Percentiles rank a stretch among this genome's conserved stretches.
phyloP scores from a whole-genome alignment of 495 filamentous ascomycete genomes.

The Penicillium riverlandense region DNA sequence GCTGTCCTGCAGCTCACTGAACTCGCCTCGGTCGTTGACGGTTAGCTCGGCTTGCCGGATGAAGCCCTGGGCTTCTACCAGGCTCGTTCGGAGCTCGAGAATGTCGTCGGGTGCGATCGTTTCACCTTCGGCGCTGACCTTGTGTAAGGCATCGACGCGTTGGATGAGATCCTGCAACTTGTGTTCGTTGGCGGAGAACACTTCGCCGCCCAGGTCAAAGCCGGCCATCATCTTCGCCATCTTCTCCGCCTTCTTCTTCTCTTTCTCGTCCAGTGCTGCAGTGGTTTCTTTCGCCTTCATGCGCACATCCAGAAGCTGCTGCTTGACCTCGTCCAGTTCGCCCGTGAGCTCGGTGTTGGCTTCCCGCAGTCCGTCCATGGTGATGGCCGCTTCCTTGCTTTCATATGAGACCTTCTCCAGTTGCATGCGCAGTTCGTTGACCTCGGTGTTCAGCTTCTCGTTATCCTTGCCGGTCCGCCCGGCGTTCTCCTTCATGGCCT shows the following conservation, averaged over 20 bases:
- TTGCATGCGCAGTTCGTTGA: conserved; percentile 91
- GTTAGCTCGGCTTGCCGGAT: conserved; percentile 89
- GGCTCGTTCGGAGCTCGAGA: conserved; percentile 61
- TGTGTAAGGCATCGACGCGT: conserved; percentile 69
- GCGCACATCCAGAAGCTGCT: conserved; percentile 89
- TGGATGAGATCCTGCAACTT: conserved; percentile 75
- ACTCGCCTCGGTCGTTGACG: conserved; percentile 57
- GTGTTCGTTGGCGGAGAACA: conserved; percentile 85
- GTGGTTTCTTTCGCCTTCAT: conserved; percentile 92
- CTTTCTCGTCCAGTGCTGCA: conserved; percentile 86
- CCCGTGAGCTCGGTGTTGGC: conserved; percentile 86
- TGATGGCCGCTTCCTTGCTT: conserved; percentile 92
- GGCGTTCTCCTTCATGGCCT: conserved; percentile 73
- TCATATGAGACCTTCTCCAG: conserved; percentile 92
- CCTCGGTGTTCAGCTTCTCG: conserved; percentile 71
- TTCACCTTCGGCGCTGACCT: conserved; percentile 68
- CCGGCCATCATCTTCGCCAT: conserved; percentile 99
- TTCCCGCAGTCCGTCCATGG: conserved; percentile 95
- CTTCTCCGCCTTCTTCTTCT: conserved; percentile 95
- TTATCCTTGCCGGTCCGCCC: conserved; percentile 76
- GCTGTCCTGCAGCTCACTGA: conserved; percentile 53
- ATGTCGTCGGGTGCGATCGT: conserved; percentile 76
- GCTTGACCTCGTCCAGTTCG: conserved; percentile 93
- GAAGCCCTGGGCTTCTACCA: conserved; percentile 85
- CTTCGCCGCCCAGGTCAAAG: conserved; percentile 84